Base-by-base conservation (phyloP, 139 green algal genomes). In the Chlorella ohadii region DNA sequence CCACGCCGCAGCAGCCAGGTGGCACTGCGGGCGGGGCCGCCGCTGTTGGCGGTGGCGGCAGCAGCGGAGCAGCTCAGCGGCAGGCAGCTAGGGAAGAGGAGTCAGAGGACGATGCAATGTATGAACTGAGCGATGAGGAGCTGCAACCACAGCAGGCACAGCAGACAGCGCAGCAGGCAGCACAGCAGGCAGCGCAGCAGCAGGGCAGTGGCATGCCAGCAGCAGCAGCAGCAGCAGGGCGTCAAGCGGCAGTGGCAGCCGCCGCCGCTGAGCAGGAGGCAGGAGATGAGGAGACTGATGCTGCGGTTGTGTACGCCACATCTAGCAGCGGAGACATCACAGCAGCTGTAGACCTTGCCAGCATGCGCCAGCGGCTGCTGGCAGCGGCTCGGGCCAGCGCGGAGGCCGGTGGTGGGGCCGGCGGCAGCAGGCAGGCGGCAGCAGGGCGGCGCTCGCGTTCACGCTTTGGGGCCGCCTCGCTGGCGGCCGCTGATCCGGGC, bases 111-210 rank as follows among this genome's bases (percentile, higher is more conserved):
- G 59, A 82, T 33, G 76, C 76, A 17, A 63, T 83, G 78, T 83
- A 75, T 27, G 78, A 83, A 20, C n/a, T 65, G 28, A 83, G 63
- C 27, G 78, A 83, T 25, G 78, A 55, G 5, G 78, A 83, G 64
- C 27, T 38, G 75, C 47, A 79, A 34, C 16, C 38, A 65, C 38
- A 36, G 28, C 39, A 76, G 78, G 17, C 38, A 65, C 38, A 36
- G 28, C 39, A 76, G 78, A 5, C 56, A 13, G 7, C 11, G 41
- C 57, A 56, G 78, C 19, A 56, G 31, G 41, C 55, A 5, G 61
- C 34, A 2, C 23, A 22, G 27, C 51, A 86, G 34, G 39, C 61
- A 33, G 39, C 11, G 34, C 44, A 64, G 67, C 38, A 47, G 75
- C 55, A 59, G 51, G 51, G 15, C 2, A 55, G 73, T 11, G 77